Conservation (phyloP, 257 asterid species). For the Jaltomata sinuosa region DNA sequence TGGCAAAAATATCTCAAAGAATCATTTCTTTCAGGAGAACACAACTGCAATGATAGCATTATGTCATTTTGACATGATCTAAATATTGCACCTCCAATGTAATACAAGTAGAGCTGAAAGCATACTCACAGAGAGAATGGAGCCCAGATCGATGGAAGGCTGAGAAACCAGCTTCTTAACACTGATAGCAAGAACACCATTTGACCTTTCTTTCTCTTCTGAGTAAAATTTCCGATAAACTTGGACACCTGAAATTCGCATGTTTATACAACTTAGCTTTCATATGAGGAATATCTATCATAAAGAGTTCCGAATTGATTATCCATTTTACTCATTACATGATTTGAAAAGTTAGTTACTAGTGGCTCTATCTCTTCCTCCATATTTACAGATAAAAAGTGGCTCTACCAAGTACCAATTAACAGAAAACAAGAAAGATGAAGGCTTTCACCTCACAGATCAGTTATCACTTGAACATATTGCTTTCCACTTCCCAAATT, state of each 20-base stretch:
- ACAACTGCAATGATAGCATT: neutral
- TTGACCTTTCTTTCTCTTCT: slow-evolving; percentile 64
- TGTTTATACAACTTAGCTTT: neutral
- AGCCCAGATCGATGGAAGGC: slow-evolving; percentile 33
- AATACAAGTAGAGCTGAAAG: neutral
- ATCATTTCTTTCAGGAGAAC: neutral
- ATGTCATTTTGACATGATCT: neutral
- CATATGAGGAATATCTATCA: neutral
- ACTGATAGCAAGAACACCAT: slow-evolving; percentile 72
- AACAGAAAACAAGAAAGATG: neutral
- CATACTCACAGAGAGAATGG: slow-evolving; percentile 56
- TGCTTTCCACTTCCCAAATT: neutral
- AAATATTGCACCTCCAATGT: neutral
- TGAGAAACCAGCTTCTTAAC: slow-evolving; percentile 32
- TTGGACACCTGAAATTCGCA: slow-evolving; percentile 52
- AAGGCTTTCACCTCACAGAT: neutral
- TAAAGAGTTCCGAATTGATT: neutral
- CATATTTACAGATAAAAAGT: neutral
- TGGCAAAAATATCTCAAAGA: neutral
- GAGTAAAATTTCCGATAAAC: slow-evolving; percentile 70
- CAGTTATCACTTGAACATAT: neutral
- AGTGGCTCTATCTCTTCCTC: neutral
- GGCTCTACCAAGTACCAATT: neutral
- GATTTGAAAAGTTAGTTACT: neutral
- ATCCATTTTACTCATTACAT: neutral